Conservation (phyloP, 2,329 filamentous ascomycete genomes). For the Canariomyces notabilis region DNA sequence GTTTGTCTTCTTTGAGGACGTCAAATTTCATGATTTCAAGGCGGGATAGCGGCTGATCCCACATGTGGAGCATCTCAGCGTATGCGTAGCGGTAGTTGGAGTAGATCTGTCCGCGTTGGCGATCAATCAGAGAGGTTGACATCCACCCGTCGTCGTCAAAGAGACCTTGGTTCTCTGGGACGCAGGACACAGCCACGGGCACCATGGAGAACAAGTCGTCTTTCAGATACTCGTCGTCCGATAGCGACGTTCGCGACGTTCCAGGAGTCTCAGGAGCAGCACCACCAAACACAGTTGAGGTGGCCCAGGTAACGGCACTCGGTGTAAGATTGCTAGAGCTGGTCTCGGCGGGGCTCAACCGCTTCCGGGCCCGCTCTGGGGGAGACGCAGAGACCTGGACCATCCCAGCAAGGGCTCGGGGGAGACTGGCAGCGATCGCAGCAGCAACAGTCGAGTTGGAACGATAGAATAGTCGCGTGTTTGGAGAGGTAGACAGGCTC, state of each 20-base stretch:
- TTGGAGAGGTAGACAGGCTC: conserved; percentile 56
- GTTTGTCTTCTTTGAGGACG: conserved; percentile 47
- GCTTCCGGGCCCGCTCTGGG: conserved; percentile 41
- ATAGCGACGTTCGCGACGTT: conserved; percentile 46
- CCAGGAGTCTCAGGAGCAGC: conserved; percentile 41
- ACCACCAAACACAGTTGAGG: conserved; percentile 39
- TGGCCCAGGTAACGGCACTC: conserved; percentile 48
- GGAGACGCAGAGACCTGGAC: conserved; percentile 40
- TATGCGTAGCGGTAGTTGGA: conserved; percentile 61
- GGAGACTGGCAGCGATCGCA: conserved; percentile 51
- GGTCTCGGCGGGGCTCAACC: conserved; percentile 57
- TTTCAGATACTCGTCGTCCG: conserved; percentile 47
- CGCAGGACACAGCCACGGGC: conserved; percentile 47
- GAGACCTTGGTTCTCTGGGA: conserved; percentile 56
- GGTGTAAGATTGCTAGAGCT: conserved; percentile 52
- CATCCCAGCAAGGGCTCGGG: conserved; percentile 39
- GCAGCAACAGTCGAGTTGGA: conserved; percentile 52
- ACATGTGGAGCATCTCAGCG: conserved; percentile 64
- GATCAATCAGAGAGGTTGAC: conserved; percentile 52
- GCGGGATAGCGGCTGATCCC: conserved; percentile 57
- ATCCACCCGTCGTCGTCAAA: conserved; percentile 67
- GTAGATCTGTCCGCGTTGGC: conserved; percentile 44
- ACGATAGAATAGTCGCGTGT: conserved; percentile 47
- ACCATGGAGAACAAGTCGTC: conserved; percentile 45
- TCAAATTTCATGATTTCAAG: conserved; percentile 68